Percentiles rank a stretch among this genome's conserved stretches.
Conservation (phyloP, 2,329 filamentous ascomycete genomes). For the Pseudocercospora fuligena region DNA sequence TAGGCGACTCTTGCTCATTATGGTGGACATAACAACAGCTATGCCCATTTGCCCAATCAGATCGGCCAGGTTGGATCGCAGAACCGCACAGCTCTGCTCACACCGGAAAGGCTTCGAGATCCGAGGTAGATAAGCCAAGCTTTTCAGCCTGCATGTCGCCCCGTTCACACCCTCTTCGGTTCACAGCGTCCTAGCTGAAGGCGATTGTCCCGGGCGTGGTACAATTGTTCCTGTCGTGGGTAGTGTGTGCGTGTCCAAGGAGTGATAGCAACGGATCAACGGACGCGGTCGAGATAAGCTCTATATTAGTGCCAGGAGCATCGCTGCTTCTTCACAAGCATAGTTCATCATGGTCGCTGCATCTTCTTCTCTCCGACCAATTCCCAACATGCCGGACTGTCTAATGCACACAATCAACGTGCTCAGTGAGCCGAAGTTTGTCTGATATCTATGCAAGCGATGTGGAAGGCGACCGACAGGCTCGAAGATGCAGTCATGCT, state of each 20-base stretch:
- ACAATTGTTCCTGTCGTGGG: constrained; percentile 4
- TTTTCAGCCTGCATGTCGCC: constrained; percentile 3
- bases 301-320: background rate
- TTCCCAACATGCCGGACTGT: background rate
- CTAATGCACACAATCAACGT: constrained; percentile 5
- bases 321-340: background rate
- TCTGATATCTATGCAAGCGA: background rate
- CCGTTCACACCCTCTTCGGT: background rate
- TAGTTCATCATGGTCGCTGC: background rate
- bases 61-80: background rate
- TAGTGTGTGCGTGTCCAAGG: background rate
- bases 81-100: constrained; percentile 3
- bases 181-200: background rate
- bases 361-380: background rate
- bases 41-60: background rate
- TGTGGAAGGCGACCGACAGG: constrained; percentile 3
- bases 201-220: background rate
- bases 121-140: constrained; percentile 6
- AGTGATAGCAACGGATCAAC: background rate
- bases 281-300: background rate
- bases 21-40: background rate
- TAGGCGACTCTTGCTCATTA: background rate
- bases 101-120: background rate
- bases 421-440: background rate
- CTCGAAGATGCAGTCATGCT: background rate